These are phyloP conservation scores for Arthroderma uncinatum DNA, from an alignment of 2,329 filamentous ascomycete species.

Conservation along the genomic window DNA sequence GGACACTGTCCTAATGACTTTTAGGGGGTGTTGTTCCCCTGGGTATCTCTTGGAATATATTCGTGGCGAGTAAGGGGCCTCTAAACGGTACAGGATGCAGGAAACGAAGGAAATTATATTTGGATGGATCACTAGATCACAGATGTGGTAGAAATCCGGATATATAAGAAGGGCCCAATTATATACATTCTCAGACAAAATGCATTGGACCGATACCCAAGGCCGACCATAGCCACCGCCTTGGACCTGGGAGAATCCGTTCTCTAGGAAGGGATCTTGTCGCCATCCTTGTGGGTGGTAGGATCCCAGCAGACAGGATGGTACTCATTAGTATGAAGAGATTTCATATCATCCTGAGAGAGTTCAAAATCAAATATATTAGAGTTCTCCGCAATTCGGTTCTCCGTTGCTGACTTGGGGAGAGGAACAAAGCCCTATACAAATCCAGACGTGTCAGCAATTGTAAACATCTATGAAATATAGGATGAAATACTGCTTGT, in stretches of 20 bases:
- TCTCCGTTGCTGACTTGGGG: slow-evolving; percentile 51
- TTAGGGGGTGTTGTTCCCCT: not conserved
- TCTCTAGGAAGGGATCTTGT: slow-evolving; percentile 1
- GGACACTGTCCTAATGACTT: not conserved
- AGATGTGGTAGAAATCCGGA: not conserved
- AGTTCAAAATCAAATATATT: slow-evolving; percentile 51
- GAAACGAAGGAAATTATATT: no score
- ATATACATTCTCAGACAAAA: not conserved
- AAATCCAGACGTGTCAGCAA: slow-evolving; percentile 1
- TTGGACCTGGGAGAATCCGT: not conserved
- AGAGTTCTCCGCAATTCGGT: slow-evolving; percentile 50
- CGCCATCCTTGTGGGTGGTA: slow-evolving; percentile 13
- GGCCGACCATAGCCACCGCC: not conserved
- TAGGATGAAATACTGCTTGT: not conserved
- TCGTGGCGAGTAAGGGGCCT: not conserved
- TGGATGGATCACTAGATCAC: not conserved
- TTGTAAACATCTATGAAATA: not conserved
- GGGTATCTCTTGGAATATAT: not conserved
- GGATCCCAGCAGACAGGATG: slow-evolving; percentile 50
- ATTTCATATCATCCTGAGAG: slow-evolving; percentile 47
- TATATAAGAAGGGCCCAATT: not conserved
- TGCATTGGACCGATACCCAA: not conserved
- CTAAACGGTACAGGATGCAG: not conserved
- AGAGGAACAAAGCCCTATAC: slow-evolving; percentile 48
- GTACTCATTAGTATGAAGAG: slow-evolving; percentile 44